Evolutionary conservation across 257 asterid genomes (phyloP).

Genomic region (Solanum tacnaense): DNA sequence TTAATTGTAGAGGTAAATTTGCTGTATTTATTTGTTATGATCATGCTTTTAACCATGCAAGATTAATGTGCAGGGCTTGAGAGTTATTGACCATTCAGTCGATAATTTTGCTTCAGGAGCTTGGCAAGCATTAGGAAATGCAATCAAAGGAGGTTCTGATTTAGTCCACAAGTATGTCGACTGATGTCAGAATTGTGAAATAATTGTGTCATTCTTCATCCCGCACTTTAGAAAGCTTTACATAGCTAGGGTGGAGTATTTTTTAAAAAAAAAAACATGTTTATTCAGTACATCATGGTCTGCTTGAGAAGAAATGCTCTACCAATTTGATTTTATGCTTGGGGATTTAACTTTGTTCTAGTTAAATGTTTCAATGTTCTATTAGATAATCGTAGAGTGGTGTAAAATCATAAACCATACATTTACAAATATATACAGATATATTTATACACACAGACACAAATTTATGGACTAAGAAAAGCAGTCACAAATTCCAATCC

Average conservation of each 20-base stretch:
- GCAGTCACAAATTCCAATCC: background rate
- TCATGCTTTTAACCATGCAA: background rate
- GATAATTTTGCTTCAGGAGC: conserved; percentile 90
- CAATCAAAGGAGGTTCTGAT: conserved; percentile 75
- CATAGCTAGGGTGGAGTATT: background rate
- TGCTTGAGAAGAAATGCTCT: background rate
- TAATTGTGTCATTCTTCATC: background rate
- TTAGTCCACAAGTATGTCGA: conserved; percentile 43
- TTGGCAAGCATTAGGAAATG: conserved; percentile 94
- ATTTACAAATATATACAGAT: background rate
- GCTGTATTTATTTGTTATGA: background rate
- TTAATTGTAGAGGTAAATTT: background rate
- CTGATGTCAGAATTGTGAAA: background rate
- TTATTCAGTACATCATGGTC: background rate
- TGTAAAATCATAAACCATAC: background rate
- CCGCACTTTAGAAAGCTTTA: background rate
- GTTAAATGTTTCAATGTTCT: background rate
- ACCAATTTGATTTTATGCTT: background rate
- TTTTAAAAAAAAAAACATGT: background rate
- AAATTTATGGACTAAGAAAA: background rate
- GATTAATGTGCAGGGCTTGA: conserved; percentile 61
- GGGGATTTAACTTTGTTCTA: background rate
- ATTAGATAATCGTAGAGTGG: background rate
- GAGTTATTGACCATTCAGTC: conserved; percentile 66
- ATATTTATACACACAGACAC: background rate